Base-by-base conservation (phyloP, 2,329 filamentous ascomycete species). In the Ascochyta rabiei region DNA sequence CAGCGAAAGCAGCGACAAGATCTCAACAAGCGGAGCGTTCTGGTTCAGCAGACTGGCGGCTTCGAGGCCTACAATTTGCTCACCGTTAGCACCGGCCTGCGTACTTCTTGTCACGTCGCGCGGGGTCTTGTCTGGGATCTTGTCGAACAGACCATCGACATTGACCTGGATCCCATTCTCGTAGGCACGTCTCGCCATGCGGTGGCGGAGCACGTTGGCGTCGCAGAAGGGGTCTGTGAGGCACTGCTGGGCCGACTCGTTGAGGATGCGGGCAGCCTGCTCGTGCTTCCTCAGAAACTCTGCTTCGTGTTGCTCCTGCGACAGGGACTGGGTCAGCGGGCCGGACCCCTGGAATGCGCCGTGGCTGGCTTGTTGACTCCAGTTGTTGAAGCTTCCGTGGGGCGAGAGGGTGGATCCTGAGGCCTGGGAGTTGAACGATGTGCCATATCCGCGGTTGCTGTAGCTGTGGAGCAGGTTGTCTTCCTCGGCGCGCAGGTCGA, bases 401-500 rank as follows among this genome's bases (percentile, higher is more conserved):
- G 76, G 74, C 1, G 75, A 74, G 8, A 65, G 28, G 16, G 73
- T 75, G 5, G 72, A 71, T 7, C 48, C 57, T 4, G 72, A 74
- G 34, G 66, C 60, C 48, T 76, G 71, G 8, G 75, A 76, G 42
- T 73, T 73, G 63, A 76, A 81, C 8, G 81, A 81, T 48, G 79
- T 75, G 54, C 75, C 64, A 64, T 78, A 73, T 69, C 81, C 68
- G 30, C 79, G 69, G 69, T 76, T 77, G 39, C 84, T 83, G 69
- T 86, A 88, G 52, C 86, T 80, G 55, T 86, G 86, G 39, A 90
- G 87, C 73, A 95, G 81, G 62, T 86, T 90, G 64, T 92, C 90
- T 69, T 96, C 91, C 74, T 96, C 93, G 61, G 91, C 91, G 54
- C 89, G 87, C 41, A 96, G 77, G 77, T 96, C 90, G 60, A 97